A percentile compares a stretch with the other conserved stretches of the same genome.
These are phyloP conservation scores for Elaeagnus macrophylla DNA, from an alignment of 306 rosid species.

Conservation along the genomic window DNA sequence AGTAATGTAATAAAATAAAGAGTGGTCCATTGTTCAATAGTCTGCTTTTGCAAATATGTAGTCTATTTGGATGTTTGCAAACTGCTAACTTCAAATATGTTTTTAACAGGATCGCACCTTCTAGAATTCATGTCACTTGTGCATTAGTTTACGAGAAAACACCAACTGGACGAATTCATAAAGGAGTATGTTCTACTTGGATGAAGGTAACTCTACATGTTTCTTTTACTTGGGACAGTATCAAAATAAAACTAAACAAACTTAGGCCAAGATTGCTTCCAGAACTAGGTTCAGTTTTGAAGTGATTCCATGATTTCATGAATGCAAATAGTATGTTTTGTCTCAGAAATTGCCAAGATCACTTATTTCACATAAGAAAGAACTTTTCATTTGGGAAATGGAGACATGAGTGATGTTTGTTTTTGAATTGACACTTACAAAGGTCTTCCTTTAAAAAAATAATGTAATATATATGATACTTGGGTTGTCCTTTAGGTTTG, in stretches of 20 bases:
- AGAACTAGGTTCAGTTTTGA: too few species aligned
- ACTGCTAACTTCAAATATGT: neutral
- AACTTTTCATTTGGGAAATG: too few species aligned
- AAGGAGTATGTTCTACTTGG: conserved; percentile 95
- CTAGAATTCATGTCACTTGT: conserved; percentile 83
- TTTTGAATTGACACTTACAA: too few species aligned
- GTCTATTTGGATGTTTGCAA: neutral
- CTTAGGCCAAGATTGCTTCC: neutral
- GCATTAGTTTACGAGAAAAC: conserved; percentile 84
- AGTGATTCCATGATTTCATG: neutral
- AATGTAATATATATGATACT: too few species aligned
- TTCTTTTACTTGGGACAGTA: conserved; percentile 5
- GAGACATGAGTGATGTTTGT: too few species aligned
- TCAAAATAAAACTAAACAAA: neutral
- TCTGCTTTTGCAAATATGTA: neutral
- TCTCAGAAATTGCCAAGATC: too few species aligned
- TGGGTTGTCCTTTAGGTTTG: too few species aligned
- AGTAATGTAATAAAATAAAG: too few species aligned
- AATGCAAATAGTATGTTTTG: neutral
- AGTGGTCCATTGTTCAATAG: too few species aligned
- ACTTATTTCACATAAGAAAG: too few species aligned
- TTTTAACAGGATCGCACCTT: conserved; percentile 48
- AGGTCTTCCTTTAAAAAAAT: too few species aligned
- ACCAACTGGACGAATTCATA: conserved; percentile 90
- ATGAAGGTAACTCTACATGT: conserved; percentile 62